phyloP scores from a whole-genome alignment of 257 asterid genomes.

The Forsythia suspensa region DNA sequence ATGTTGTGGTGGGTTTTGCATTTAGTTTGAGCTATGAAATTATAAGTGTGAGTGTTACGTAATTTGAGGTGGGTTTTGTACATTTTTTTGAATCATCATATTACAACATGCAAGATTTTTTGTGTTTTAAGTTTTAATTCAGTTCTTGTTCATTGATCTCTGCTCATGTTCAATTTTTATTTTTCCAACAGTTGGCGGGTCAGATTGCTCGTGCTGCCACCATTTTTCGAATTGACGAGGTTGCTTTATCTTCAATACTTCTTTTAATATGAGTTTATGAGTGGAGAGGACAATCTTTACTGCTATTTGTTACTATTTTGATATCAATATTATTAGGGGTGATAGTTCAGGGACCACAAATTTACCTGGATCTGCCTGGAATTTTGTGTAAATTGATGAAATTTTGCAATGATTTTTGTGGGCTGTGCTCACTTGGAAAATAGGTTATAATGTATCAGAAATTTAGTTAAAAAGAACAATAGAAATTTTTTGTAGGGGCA shows the following conservation, averaged over 20 bases:
- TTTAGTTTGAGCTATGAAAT: background rate
- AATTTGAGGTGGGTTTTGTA: background rate
- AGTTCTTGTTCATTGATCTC: background rate
- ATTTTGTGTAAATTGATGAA: background rate
- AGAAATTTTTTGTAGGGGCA: background rate
- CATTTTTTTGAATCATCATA: background rate
- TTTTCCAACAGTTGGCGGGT: conserved; percentile 75
- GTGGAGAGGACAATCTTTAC: background rate
- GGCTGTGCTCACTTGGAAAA: background rate
- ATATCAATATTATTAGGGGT: background rate
- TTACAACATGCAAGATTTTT: conserved; percentile 3
- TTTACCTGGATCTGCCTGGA: background rate
- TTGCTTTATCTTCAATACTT: conserved; percentile 15
- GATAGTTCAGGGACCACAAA: background rate
- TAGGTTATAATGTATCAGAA: background rate
- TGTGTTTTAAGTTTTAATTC: background rate
- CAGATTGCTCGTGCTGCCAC: conserved; percentile 97
- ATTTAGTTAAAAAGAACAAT: background rate
- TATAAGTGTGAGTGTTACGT: background rate
- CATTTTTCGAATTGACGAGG: conserved; percentile 90
- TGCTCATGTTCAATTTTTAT: background rate
- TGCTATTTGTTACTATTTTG: background rate
- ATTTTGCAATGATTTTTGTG: background rate
- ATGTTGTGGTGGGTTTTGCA: background rate
- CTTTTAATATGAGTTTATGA: background rate